Percentiles rank a stretch among this genome's conserved stretches.
phyloP scores from a whole-genome alignment of 768 basidiomycete species.

The Panaeolus papilionaceus region DNA sequence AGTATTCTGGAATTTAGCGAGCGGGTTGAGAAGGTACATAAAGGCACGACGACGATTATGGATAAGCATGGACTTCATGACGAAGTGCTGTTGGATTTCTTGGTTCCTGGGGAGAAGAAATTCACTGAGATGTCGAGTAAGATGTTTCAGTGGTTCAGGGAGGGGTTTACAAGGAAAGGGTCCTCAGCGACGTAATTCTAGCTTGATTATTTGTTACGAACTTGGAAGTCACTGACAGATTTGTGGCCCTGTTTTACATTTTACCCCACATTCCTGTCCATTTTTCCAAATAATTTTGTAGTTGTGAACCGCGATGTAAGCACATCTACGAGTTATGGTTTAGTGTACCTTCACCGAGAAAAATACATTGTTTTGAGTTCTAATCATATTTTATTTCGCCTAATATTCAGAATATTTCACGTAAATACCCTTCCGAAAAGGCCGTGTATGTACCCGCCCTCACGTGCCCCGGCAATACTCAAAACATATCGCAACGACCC shows the following conservation, averaged over 20 bases:
- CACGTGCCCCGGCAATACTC: too few relatives aligned
- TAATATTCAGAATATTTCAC: too few relatives aligned
- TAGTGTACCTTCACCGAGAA: too few relatives aligned
- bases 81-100: constrained; percentile 28
- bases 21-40: constrained; percentile 21
- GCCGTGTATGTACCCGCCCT: too few relatives aligned
- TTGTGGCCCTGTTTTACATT: neutral
- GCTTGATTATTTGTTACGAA: neutral
- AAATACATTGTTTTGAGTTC: too few relatives aligned
- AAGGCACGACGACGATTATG: constrained; percentile 21
- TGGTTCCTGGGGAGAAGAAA: constrained; percentile 25
- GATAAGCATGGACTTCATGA: constrained; percentile 26
- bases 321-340: too few relatives aligned
- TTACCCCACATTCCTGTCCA: too few relatives aligned
- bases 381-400: too few relatives aligned
- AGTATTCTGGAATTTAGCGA: constrained; percentile 31
- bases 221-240: neutral
- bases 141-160: constrained; percentile 29
- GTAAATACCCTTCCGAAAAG: too few relatives aligned
- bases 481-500: too few relatives aligned
- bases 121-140: constrained; percentile 28
- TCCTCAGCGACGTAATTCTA: neutral
- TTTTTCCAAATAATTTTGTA: too few relatives aligned
- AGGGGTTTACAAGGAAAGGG: constrained; percentile 16
- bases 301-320: too few relatives aligned